Base-by-base conservation (phyloP, 305 asterid genomes). In the Fraxinus nigra region DNA sequence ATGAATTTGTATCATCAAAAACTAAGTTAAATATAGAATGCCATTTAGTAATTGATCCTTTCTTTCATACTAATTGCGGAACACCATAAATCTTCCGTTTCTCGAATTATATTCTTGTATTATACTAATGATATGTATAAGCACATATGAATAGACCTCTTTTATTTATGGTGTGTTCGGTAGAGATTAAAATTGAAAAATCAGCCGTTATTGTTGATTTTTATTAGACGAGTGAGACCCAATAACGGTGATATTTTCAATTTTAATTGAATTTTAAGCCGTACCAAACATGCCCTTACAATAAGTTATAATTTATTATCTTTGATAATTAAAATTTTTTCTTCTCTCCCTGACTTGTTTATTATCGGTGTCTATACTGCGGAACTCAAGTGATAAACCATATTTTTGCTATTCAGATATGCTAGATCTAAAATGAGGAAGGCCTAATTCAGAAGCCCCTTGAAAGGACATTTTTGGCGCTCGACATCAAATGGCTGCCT, bases 361-460 rank as follows among this genome's bases (percentile, higher is more conserved):
- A 10, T 26, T 24, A 65, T 24, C n/a, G 7, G n/a, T 26, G 33
- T 10, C 73, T 65, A 4, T 65, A 59, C n/a, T 65, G 34, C 26
- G 40, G 20, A 73, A 37, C 9, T 54, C 9, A n/a, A 51, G 28
- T 63, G 61, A 63, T 5, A 78, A 46, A 2, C 7, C 22, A 16
- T 7, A 0, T 13, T 63, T 35, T 34, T 82, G 78, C n/a, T 73
- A 13, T 81, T 83, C 86, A 87, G 92, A 51, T 89, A 89, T 76
- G 92, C 92, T n/a, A 86, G 92, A 74, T 87, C 91, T 59, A 89
- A 89, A 86, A 89, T 89, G 92, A 89, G 90, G 80, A 89, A 87
- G 87, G 87, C 84, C 7, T 86, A 30, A 67, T 13, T 11, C 38
- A 80, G 83, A 79, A 24, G 65, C n/a, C 80, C 18, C 2, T 28